Percentiles rank a stretch among this genome's conserved stretches.
Conservation (phyloP, 2,329 filamentous ascomycete genomes). For the Neofusicoccum kwambonambiense region DNA sequence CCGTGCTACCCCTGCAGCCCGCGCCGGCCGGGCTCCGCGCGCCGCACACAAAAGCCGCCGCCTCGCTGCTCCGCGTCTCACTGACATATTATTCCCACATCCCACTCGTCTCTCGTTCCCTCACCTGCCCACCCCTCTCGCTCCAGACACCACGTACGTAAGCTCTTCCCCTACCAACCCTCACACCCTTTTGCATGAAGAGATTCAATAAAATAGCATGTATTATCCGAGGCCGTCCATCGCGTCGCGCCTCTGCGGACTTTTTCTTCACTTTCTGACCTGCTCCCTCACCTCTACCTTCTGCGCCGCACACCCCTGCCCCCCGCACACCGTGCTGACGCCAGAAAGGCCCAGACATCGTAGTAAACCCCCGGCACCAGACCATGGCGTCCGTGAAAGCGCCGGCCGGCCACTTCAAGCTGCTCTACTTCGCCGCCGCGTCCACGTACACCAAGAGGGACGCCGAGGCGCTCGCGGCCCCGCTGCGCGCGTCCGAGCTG, state of each 20-base stretch:
- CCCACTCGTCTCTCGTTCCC: not conserved
- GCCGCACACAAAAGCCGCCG: conserved; percentile 4
- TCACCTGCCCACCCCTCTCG: not conserved
- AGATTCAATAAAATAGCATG: conserved; percentile 44
- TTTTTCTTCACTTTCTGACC: conserved; percentile 31
- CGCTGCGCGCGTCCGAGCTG: conserved; percentile 61
- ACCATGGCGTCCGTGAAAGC: conserved; percentile 46
- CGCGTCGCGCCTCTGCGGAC: conserved; percentile 32
- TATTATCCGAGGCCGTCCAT: conserved; percentile 46
- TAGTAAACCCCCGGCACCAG: not conserved
- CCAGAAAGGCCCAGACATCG: not conserved
- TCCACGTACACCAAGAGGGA: conserved; percentile 68
- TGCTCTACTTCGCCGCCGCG: conserved; percentile 80
- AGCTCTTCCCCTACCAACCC: not conserved
- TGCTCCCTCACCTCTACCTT: not conserved
- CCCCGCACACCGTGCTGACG: not conserved
- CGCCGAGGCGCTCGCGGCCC: conserved; percentile 64
- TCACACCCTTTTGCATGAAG: conserved; percentile 29
- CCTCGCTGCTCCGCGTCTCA: not conserved
- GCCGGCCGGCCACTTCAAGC: conserved; percentile 66
- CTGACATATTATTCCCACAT: not conserved
- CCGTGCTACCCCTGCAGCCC: not conserved
- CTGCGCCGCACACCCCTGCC: not conserved
- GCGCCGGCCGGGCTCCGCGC: not conserved
- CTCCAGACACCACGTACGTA: not conserved